Evolutionary conservation across 1,284 basidiomycete genomes (phyloP), one percentile per base, ranked within the genome.

Genomic region (Apiotrichum gamsii): DNA sequence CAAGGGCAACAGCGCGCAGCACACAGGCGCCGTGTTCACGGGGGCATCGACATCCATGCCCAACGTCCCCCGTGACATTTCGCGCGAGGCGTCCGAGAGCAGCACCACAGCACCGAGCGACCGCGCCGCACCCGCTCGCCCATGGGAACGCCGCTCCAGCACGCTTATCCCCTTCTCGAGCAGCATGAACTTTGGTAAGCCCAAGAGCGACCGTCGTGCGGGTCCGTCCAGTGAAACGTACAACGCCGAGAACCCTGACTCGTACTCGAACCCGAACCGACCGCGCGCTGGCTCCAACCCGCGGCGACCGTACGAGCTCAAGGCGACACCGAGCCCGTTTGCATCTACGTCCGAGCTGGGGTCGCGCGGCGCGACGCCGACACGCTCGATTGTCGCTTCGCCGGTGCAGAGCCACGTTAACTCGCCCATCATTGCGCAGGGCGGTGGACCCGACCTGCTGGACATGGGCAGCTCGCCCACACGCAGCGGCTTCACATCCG

Each of bases 191-290:
- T 45, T 54, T 15, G 39, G 44, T 21, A 37, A 36, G 35, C 19
- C 18, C 34, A 47, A 46, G 28, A n/a, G 20, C 30, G 36, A 45
- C 28, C 44, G 51, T 42, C 43, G 48, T 31, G 36, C 55, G 38
- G 52, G 54, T 1, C 56, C 52, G 10, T 58, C 55, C 3, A 57
- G 53, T 39, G 69, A 70, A 49, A 54, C 54, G 8, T 70, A 70
- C 56, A 69, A 67, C 38, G 61, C 65, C 6, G n/a, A n/a, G n/a
- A 61, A 52, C 25, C 13, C 14, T 25, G 31, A 33, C 14, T 10
- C 23, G 15, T 11, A 28, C 8, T 14, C 14, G 14, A 13, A 8
- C 33, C 3, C 21, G n/a, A 37, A 47, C 9, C 51, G 59, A 30
- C 49, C 59, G 14, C 49, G 56, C 30, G 55, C 49, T 28, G 55